Conservation (phyloP, 2,329 filamentous ascomycete genomes). For the Emmonsiellopsis sp. region DNA sequence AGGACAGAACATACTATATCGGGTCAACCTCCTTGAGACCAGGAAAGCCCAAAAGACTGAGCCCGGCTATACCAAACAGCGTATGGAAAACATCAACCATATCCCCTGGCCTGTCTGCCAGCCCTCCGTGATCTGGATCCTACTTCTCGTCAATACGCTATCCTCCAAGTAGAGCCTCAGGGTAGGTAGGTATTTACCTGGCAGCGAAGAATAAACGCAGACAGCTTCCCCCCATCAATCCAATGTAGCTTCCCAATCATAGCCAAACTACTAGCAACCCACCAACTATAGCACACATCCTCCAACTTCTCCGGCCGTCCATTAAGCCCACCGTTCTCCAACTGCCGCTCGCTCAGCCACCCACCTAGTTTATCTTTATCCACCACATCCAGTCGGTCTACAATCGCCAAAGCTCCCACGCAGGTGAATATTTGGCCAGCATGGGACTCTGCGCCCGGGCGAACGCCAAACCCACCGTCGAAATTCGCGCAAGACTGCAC, state of each 20-base stretch:
- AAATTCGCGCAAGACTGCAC: slow-evolving; percentile 81
- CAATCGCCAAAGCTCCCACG: slow-evolving; percentile 76
- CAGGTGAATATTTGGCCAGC: slow-evolving; percentile 95
- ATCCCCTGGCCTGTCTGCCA: slow-evolving; percentile 83
- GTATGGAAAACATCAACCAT: slow-evolving; percentile 99
- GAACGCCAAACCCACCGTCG: slow-evolving; percentile 86
- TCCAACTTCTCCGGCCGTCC: slow-evolving; percentile 91
- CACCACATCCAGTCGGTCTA: slow-evolving; percentile 69
- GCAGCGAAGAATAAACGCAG: slow-evolving; percentile 73
- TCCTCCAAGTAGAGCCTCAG: not conserved
- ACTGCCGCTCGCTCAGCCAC: slow-evolving; percentile 90
- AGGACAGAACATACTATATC: slow-evolving; percentile 56
- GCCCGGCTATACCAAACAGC: slow-evolving; percentile 74
- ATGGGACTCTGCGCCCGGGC: slow-evolving; percentile 86
- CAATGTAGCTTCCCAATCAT: slow-evolving; percentile 85
- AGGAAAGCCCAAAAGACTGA: slow-evolving; percentile 73
- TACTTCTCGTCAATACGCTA: slow-evolving; percentile 20
- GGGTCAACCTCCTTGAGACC: slow-evolving; percentile 76
- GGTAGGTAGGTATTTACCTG: slow-evolving; percentile 46
- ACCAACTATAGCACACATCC: slow-evolving; percentile 99
- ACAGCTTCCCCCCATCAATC: slow-evolving; percentile 78
- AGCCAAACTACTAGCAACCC: slow-evolving; percentile 84
- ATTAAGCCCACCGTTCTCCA: slow-evolving; percentile 80
- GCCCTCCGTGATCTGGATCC: slow-evolving; percentile 72
- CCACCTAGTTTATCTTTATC: slow-evolving; percentile 72